Evolutionary conservation across 75 land plant species (phyloP), one percentile per base, ranked within the genome.

Genomic region (Larix kaempferi): DNA sequence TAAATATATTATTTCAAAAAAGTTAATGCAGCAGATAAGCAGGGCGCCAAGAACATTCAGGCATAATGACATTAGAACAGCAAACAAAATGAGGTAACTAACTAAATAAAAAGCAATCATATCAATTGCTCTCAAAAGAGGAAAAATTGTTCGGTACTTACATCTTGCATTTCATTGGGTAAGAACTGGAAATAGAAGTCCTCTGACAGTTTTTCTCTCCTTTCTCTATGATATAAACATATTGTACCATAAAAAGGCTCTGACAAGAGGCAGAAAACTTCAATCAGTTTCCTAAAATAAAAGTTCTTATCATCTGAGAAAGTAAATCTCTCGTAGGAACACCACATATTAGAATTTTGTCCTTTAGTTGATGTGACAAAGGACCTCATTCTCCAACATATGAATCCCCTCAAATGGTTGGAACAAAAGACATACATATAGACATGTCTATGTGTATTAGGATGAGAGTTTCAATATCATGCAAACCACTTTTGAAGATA

Each of bases 241-340:
- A 96, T 88, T 19, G 94, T 96, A 27, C 99, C 99, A 87, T 92
- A 94, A 75, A 96, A 88, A 52, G 99, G 99, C 80, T 96, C 99
- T 96, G 81, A 57, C 85, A 76, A 10, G 76, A 60, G 23, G 33
- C 37, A 59, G 57, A 29, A 29, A 29, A 29, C 58, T 25, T 74
- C 61, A 74, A 74, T 74, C 29, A 56, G 58, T 56, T 27, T 25
- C 17, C 75, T 10, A 52, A n/a, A 49, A n/a, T 26, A 25, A 25
- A 23, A 74, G 23, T 29, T 63, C 3, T 25, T 13, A 35, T 35
- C 7, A 3, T 25, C 29, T 33, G 17, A 35, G 71, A 33, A 64
- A 29, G 33, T 29, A 1, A 66, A 66, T 17, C 71, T 33, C 21
- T 66, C 19, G 29, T 66, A 13, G 21, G 39, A 1, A 19, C 71